Base-by-base conservation (phyloP, 2,329 filamentous ascomycete genomes). In the Fusarium sarcochroum region DNA sequence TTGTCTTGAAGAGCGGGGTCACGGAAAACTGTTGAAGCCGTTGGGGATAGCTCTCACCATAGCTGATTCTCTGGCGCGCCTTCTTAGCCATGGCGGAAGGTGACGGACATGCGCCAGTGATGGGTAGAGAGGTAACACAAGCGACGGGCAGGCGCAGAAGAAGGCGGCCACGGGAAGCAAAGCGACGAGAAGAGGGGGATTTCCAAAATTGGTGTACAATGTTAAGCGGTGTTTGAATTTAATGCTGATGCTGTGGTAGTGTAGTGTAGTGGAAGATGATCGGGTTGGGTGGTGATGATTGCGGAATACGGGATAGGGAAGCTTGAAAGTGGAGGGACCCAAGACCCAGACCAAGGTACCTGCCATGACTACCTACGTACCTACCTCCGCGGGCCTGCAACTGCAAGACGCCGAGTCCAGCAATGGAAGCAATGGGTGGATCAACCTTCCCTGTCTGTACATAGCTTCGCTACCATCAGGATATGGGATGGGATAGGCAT, bases 61-160 rank as follows among this genome's bases (percentile, higher is more conserved):
- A 91, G 79, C 88, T 90, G 80, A 91, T 89, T 80, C 88, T 87
- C 80, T 91, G 89, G 78, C 87, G 88, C 75, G 86, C 86, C 82
- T 90, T 91, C 79, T 88, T 89, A 76, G 88, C 88, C 88, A 90
- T 90, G 76, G 63, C 75, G 69, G 52, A 68, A 70, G 48, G 53
- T 50, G 58, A 62, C 46, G 49, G 62, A 44, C 63, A 71, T 72
- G 63, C 71, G 71, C 69, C 57, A 56, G 38, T 42, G 49, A 51
- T 35, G 35, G 50, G 56, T 56, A 58, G 23, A 30, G 37, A 27
- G 44, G 69, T 61, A 53, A 54, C 30, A 71, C 69, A 72, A 64
- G 52, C 23, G 37, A 47, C 59, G 57, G 66, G 53, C 42, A 44
- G 51, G 56, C 46, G 56, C 69, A 73, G 67, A 53, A 67, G 37